Percentiles rank a stretch among this genome's conserved stretches.
These are phyloP conservation scores for Xylaria sp. DNA, from an alignment of 2,329 filamentous ascomycete genomes.

Conservation along the genomic window DNA sequence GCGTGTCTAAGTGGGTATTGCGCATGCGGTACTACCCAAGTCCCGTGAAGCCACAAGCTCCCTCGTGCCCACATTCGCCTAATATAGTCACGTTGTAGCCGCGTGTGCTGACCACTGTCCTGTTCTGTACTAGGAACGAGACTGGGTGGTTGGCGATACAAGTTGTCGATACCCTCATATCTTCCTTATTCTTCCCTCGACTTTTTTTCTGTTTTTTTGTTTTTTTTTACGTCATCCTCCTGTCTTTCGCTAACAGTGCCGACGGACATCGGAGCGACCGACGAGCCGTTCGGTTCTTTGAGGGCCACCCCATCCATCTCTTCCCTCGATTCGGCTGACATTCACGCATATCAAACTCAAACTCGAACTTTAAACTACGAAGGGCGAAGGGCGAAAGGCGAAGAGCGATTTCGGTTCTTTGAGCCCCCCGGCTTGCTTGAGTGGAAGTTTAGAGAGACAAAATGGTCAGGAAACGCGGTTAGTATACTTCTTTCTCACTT, in stretches of 20 bases:
- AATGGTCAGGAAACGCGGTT: conserved; percentile 63
- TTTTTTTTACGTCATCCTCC: conserved; percentile 14
- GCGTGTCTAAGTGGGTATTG: conserved; percentile 33
- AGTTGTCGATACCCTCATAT: conserved; percentile 3
- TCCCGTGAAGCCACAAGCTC: conserved; percentile 40
- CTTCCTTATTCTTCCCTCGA: not conserved
- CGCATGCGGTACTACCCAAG: conserved; percentile 27
- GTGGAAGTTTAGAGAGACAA: conserved; percentile 36
- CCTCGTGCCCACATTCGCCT: conserved; percentile 34
- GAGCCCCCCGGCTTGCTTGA: conserved; percentile 15
- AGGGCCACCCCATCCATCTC: not conserved
- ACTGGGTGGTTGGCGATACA: conserved; percentile 21
- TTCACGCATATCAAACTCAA: conserved; percentile 13
- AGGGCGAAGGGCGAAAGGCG: not conserved
- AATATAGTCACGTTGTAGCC: conserved; percentile 17
- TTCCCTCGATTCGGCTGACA: conserved; percentile 1
- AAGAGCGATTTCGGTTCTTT: conserved; percentile 11
- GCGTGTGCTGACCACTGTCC: conserved; percentile 13
- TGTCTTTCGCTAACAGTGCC: not conserved
- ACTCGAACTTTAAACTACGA: conserved; percentile 11
- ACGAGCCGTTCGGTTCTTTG: conserved; percentile 2
- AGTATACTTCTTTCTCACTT: conserved; percentile 44
- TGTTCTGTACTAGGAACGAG: conserved; percentile 8
- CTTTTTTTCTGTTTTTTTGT: not conserved
- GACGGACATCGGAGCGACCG: conserved; percentile 12